A percentile compares a stretch with the other conserved stretches of the same genome.
These are phyloP conservation scores for Lactarius hatsudake DNA, from an alignment of 768 basidiomycete species.

Conservation along the genomic window DNA sequence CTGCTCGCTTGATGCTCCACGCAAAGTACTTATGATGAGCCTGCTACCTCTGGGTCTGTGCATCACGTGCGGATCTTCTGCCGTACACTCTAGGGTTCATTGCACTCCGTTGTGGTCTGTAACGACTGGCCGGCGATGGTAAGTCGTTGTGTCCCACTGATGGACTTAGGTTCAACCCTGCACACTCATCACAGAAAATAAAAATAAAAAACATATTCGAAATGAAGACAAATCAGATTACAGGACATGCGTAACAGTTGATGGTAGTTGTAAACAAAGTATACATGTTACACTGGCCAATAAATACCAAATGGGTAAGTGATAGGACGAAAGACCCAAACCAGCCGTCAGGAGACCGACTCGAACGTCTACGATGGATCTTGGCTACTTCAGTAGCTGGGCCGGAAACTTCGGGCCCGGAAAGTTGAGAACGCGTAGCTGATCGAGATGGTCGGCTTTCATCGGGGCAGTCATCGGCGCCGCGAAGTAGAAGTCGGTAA, in stretches of 20 bases:
- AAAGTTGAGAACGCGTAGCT: not conserved
- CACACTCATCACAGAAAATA: not conserved
- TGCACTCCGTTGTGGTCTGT: not conserved
- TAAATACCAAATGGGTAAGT: not conserved
- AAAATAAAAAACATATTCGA: not conserved
- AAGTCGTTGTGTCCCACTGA: not conserved
- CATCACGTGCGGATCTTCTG: not conserved
- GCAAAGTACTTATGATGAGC: not conserved
- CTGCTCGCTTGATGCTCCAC: not conserved
- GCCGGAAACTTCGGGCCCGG: not conserved
- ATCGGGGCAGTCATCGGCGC: not conserved
- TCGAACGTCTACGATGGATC: not conserved
- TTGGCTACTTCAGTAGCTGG: not conserved
- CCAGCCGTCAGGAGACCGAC: not conserved
- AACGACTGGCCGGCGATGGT: not conserved
- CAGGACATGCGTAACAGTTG: not conserved
- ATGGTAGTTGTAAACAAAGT: not conserved
- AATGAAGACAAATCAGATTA: not conserved
- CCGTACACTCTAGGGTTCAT: not conserved
- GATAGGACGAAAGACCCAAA: not conserved
- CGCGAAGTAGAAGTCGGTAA: conserved; percentile 5
- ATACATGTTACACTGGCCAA: not conserved
- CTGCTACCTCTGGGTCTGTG: not conserved
- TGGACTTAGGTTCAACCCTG: not conserved
- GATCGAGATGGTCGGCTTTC: not conserved